These are phyloP conservation scores for Xylaria sp. DNA, from an alignment of 2,329 filamentous ascomycete species.

Conservation along the genomic window DNA sequence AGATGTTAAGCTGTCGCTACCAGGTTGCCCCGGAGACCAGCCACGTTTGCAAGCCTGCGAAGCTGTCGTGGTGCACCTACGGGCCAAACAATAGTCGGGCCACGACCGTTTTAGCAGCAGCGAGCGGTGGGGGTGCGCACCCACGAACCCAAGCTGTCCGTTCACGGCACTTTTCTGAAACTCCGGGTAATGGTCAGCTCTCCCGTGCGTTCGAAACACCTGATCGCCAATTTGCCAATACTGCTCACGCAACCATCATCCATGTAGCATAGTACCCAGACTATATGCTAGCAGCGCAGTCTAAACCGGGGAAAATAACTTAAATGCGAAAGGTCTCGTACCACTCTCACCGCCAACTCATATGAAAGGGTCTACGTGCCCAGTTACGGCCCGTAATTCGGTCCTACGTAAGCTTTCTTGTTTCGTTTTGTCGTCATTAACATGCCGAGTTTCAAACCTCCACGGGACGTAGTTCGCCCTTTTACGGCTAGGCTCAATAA, in stretches of 20 bases:
- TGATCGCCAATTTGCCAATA: slow-evolving; percentile 14
- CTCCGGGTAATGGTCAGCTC: slow-evolving; percentile 17
- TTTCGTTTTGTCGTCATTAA: slow-evolving; percentile 8
- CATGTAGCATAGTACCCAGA: slow-evolving; percentile 7
- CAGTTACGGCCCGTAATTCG: neutral
- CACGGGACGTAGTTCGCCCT: neutral
- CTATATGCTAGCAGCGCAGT: slow-evolving; percentile 8
- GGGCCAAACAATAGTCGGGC: neutral
- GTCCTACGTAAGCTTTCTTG: neutral
- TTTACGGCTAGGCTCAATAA: neutral
- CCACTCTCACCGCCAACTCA: slow-evolving; percentile 17
- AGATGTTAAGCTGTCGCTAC: slow-evolving; percentile 18
- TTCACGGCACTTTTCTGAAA: slow-evolving; percentile 18
- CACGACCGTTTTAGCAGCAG: neutral
- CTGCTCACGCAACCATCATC: neutral
- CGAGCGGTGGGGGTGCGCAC: neutral
- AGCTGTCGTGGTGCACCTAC: neutral
- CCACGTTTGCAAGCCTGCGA: neutral
- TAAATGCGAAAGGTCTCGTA: neutral
- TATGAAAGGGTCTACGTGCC: slow-evolving; percentile 9
- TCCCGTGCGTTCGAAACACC: slow-evolving; percentile 16
- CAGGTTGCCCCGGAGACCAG: neutral
- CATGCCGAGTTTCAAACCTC: neutral
- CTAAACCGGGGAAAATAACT: neutral
- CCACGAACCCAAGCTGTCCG: neutral